phyloP scores from a whole-genome alignment of 768 basidiomycete species.

The Suillus lakei region DNA sequence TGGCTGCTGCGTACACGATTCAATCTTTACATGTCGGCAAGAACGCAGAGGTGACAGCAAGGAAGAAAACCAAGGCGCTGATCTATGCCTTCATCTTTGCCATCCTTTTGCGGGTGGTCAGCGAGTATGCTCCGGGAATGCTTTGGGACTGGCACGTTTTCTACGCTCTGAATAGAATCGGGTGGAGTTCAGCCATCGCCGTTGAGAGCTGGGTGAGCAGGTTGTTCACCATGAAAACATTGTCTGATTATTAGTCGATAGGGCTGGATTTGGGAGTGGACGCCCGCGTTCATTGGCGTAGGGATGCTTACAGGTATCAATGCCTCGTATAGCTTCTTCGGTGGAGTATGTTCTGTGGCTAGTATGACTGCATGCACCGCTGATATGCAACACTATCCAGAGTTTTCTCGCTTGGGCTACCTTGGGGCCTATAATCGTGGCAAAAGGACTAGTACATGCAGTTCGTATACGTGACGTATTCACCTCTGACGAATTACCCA shows the following conservation, averaged over 20 bases:
- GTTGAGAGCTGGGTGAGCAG: conserved; percentile 57
- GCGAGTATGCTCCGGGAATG: conserved; percentile 61
- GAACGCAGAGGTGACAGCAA: conserved; percentile 51
- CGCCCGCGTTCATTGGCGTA: conserved; percentile 61
- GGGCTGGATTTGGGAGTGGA: conserved; percentile 27
- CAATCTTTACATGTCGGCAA: conserved; percentile 58
- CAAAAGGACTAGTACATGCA: conserved; percentile 41
- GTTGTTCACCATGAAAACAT: no score
- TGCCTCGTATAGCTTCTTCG: conserved; percentile 55
- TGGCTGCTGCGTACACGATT: conserved; percentile 67
- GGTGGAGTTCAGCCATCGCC: conserved; percentile 59
- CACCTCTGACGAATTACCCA: not conserved
- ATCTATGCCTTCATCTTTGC: conserved; percentile 48
- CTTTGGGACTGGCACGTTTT: conserved; percentile 67
- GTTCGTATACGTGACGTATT: not conserved
- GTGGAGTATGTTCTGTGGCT: conserved; percentile 38
- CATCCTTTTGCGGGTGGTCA: conserved; percentile 57
- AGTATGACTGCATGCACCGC: conserved; percentile 2
- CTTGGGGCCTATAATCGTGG: conserved; percentile 56
- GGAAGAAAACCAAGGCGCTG: conserved; percentile 57
- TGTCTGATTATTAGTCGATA: conserved; percentile 3
- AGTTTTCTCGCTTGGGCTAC: conserved; percentile 68
- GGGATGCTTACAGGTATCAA: conserved; percentile 61
- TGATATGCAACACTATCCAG: conserved; percentile 14
- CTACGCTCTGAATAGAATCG: conserved; percentile 60